Evolutionary conservation across 2,329 filamentous ascomycete genomes (phyloP).

Genomic region (Aureobasidium sp.): DNA sequence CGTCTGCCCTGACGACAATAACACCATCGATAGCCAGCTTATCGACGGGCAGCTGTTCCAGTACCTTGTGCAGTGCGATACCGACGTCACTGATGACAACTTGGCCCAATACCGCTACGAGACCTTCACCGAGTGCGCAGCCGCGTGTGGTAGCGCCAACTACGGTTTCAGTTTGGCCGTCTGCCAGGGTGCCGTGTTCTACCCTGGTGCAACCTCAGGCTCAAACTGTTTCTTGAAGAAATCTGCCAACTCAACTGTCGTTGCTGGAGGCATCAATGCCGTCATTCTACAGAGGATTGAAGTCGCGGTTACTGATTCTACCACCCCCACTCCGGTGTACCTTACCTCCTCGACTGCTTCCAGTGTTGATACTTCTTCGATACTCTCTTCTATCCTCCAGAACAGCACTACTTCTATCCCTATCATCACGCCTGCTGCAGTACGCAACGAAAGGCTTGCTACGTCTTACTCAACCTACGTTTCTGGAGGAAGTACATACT

Average conservation of each 20-base stretch:
- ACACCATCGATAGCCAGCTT: constrained; percentile 27
- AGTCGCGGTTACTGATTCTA: constrained; percentile 21
- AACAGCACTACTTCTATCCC: constrained; percentile 26
- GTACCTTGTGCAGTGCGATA: constrained; percentile 29
- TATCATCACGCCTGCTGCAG: constrained; percentile 23
- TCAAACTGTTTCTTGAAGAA: constrained; percentile 30
- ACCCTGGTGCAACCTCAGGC: constrained; percentile 19
- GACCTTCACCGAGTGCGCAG: constrained; percentile 27
- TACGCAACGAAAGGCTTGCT: constrained; percentile 19
- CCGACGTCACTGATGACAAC: constrained; percentile 25
- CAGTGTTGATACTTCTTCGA: constrained; percentile 19
- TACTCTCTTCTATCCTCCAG: constrained; percentile 23
- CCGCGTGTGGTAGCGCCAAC: constrained; percentile 29
- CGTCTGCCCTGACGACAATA: constrained; percentile 28
- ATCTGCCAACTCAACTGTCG: constrained; percentile 21
- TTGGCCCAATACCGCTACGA: constrained; percentile 23
- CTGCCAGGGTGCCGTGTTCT: constrained; percentile 29
- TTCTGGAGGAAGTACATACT: constrained; percentile 27
- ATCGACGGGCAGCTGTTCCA: constrained; percentile 27
- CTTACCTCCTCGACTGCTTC: constrained; percentile 16
- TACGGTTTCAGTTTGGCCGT: constrained; percentile 23
- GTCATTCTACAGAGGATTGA: constrained; percentile 26
- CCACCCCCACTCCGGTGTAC: constrained; percentile 25
- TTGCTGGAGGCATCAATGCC: constrained; percentile 24
- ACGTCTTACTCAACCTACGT: constrained; percentile 25